Percentiles rank a stretch among this genome's conserved stretches.
Conservation (phyloP, 805 yeast genomes). For the Brettanomyces sp. region DNA sequence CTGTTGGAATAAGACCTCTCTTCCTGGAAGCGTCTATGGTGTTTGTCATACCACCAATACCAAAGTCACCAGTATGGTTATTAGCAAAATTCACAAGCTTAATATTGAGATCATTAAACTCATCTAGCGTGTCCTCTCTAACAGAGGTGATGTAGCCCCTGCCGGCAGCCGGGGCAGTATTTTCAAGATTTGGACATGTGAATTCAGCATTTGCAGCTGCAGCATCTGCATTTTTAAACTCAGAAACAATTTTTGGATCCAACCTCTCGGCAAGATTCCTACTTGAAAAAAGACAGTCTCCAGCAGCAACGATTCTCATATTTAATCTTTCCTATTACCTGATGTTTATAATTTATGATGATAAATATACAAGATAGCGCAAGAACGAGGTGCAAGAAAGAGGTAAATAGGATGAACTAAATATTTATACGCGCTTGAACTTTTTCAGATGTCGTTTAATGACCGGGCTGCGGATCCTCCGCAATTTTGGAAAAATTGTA, state of each 20-base stretch:
- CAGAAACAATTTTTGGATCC: constrained; percentile 17
- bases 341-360: too few relatives aligned
- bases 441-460: too few relatives aligned
- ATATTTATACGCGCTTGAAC: too few relatives aligned
- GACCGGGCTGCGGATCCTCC: too few relatives aligned
- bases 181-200: constrained; percentile 19
- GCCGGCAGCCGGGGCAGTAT: constrained; percentile 19
- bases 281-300: constrained; percentile 21
- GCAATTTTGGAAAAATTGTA: too few relatives aligned
- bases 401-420: too few relatives aligned
- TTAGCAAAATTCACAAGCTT: constrained; percentile 18
- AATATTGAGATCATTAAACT: constrained; percentile 17
- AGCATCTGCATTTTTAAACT: constrained; percentile 16
- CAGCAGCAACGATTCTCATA: constrained; percentile 15
- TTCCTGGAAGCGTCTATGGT: constrained; percentile 18
- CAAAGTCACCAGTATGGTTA: constrained; percentile 22
- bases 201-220: constrained; percentile 21
- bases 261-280: constrained; percentile 17
- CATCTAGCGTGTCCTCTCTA: constrained; percentile 16
- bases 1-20: constrained; percentile 16
- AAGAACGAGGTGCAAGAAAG: too few relatives aligned
- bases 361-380: too few relatives aligned
- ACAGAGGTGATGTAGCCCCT: constrained; percentile 20
- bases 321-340: too few relatives aligned
- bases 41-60: constrained; percentile 17